A percentile compares a stretch with the other conserved stretches of the same genome.
Conservation (phyloP, 352 stramenopile genomes). For the Phytophthora kernoviae region DNA sequence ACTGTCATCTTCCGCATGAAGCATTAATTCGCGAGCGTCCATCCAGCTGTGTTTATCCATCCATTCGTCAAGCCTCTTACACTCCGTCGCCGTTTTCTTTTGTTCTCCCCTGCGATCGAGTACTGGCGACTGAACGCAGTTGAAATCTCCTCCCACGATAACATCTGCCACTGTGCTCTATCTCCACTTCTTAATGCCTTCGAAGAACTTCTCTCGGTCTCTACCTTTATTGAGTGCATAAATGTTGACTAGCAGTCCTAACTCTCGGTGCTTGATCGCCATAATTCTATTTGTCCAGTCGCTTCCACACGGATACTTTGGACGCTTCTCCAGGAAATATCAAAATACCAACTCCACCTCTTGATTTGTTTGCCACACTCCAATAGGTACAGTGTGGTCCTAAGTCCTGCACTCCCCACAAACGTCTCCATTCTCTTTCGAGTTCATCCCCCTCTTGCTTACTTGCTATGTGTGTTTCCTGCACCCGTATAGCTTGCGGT, state of each 20-base stretch:
- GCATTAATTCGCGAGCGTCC: neutral
- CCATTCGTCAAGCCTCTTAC: neutral
- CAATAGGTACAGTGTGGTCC: neutral
- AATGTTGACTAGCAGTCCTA: neutral
- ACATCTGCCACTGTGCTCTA: too few relatives aligned
- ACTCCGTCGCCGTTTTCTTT: neutral
- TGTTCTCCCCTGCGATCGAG: neutral
- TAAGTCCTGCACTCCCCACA: neutral
- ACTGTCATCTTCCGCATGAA: neutral
- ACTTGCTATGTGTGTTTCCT: neutral
- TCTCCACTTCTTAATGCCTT: neutral
- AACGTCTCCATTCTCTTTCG: neutral
- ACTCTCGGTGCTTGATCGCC: too few relatives aligned
- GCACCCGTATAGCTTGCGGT: neutral
- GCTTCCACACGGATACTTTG: too few relatives aligned
- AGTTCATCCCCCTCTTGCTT: neutral
- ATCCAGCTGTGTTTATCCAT: neutral
- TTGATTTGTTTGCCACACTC: too few relatives aligned
- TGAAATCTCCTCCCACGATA: conserved; percentile 3
- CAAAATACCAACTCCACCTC: too few relatives aligned
- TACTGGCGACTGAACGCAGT: neutral
- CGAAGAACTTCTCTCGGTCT: neutral
- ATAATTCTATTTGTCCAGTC: neutral
- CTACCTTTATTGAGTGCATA: neutral
- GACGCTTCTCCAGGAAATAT: too few relatives aligned